Evolutionary conservation across 139 green algal genomes (phyloP), one percentile per base, ranked within the genome.

Genomic region (Spirogloea muscicola): DNA sequence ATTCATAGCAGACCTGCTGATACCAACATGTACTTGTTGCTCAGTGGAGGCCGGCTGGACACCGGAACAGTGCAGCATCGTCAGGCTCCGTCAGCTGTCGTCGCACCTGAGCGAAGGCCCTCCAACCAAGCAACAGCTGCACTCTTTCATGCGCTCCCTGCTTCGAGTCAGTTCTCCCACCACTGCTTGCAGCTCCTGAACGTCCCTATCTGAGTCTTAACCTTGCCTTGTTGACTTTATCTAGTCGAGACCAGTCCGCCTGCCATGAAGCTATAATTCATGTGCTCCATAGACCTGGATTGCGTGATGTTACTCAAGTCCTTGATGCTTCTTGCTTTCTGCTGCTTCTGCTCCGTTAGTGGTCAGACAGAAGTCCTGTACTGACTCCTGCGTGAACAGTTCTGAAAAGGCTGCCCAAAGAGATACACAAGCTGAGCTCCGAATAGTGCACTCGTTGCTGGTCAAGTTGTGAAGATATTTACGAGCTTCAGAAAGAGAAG

Each of bases 71-170:
- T 63, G 25, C 1, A 33, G 27, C 1, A 62, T 18, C 27, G 25
- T 42, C 29, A 41, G 18, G 33, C 25, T 76, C 52, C 67, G 67
- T 10, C 57, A 73, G 38, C 67, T 69, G 25, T 71, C 39, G 10
- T 18, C n/a, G 13, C 39, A 25, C 46, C n/a, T 18, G n/a, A n/a
- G 27, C n/a, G 67, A 76, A 9, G 49, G 51, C n/a, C 67, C 67
- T 18, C 67, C 67, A 33, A 76, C 7, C 39, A 68, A 36, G 34
- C 27, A 27, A 7, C 25, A 42, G 52, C 58, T 76, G 25, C 67
- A 76, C 58, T 13, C n/a, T 34, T 75, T 76, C 18, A 76, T 76
- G 67, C 29, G 60, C n/a, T 52, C 29, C 18, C 27, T 76, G 52
- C 67, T 55, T 29, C 25, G 58, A 33, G 67, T 76, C 10, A 16